Evolutionary conservation across 768 basidiomycete genomes (phyloP).

Genomic region (Suillus plorans): DNA sequence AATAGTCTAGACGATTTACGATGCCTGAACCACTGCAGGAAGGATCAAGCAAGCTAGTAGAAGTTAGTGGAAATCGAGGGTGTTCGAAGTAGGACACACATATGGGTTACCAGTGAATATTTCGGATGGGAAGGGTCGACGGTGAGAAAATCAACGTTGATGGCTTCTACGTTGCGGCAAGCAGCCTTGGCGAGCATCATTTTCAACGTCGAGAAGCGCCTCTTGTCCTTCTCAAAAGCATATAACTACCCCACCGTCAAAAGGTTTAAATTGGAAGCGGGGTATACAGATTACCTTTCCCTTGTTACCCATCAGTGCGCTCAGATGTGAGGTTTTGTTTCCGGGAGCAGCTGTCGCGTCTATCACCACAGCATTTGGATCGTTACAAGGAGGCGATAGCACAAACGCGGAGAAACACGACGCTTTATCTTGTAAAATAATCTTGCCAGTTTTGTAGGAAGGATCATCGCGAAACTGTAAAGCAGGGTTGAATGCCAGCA

Average conservation of each 20-base stretch:
- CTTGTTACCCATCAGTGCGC: constrained; percentile 80
- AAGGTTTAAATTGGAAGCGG: constrained; percentile 1
- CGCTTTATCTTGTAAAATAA: constrained; percentile 97
- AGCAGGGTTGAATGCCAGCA: constrained; percentile 74
- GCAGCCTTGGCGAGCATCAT: constrained; percentile 84
- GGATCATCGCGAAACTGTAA: constrained; percentile 67
- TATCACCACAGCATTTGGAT: constrained; percentile 58
- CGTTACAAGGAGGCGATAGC: constrained; percentile 65
- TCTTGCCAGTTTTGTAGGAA: constrained; percentile 71
- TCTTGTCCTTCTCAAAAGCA: constrained; percentile 87
- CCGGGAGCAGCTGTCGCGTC: constrained; percentile 97
- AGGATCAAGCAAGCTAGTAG: constrained; percentile 80
- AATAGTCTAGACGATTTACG: constrained; percentile 84
- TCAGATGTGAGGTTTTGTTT: constrained; percentile 95
- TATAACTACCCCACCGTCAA: constrained; percentile 48
- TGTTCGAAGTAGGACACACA: constrained; percentile 50
- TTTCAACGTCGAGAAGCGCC: constrained; percentile 79
- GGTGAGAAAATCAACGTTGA: constrained; percentile 82
- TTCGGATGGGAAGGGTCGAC: constrained; percentile 65
- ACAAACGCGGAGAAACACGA: constrained; percentile 94
- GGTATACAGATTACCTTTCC: constrained; percentile 59
- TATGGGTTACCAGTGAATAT: constrained; percentile 75
- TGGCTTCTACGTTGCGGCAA: constrained; percentile 75
- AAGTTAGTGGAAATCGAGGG: constrained; percentile 2
- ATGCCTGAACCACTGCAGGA: constrained; percentile 97